Percentiles rank a stretch among this genome's conserved stretches.
Evolutionary conservation across 805 yeast species (phyloP).

Genomic region (Candida ovalis): DNA sequence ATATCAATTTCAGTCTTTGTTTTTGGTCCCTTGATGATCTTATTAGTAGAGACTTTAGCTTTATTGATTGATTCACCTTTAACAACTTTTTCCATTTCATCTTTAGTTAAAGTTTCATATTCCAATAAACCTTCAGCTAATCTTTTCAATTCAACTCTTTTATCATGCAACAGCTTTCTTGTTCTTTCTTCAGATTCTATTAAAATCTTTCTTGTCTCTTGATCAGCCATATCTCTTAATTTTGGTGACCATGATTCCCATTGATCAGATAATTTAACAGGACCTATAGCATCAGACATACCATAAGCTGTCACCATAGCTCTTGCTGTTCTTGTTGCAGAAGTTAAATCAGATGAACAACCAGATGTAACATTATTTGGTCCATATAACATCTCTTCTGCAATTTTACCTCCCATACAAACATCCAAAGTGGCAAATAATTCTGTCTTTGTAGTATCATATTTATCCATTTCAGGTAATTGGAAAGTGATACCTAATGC

Average conservation of each 20-base stretch:
- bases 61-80: constrained; percentile 73
- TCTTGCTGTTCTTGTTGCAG: constrained; percentile 89
- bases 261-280: constrained; percentile 80
- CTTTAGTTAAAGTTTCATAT: constrained; percentile 89
- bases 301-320: constrained; percentile 98
- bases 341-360: constrained; percentile 85
- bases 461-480: constrained; percentile 97
- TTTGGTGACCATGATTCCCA: constrained; percentile 96
- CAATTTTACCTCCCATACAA: constrained; percentile 98
- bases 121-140: constrained; percentile 91
- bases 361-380: constrained; percentile 92
- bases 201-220: constrained; percentile 77
- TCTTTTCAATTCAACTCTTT: constrained; percentile 69
- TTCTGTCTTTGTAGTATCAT: constrained; percentile 85
- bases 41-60: constrained; percentile 67
- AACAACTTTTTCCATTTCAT: constrained; percentile 84
- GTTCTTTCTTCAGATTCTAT: constrained; percentile 79
- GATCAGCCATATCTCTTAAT: constrained; percentile 85
- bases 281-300: constrained; percentile 92
- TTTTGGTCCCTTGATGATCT: constrained; percentile 52
- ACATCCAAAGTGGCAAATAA: constrained; percentile 91
- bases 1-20: constrained; percentile 32
- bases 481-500: constrained; percentile 97
- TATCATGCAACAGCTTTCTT: constrained; percentile 57
- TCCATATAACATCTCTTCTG: constrained; percentile 92